Evolutionary conservation across 2,329 filamentous ascomycete species (phyloP), one percentile per base, ranked within the genome.

Genomic region (Xylariaceae sp.): DNA sequence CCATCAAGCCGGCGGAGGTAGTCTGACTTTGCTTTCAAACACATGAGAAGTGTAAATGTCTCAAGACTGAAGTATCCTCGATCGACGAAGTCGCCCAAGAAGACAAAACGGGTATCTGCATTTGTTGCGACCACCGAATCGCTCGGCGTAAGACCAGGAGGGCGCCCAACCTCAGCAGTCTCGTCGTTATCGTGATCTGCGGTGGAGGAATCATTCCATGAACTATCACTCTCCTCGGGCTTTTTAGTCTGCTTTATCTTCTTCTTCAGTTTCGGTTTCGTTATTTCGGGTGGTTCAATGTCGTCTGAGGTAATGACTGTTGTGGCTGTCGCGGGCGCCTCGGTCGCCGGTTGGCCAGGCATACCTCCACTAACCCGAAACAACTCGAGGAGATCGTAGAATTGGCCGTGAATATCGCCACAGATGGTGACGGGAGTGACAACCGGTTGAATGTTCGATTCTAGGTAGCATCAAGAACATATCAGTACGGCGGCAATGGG

Each of bases 371-470:
- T 91, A 39, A 99, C 92, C 50, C 92, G 87, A 74, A 99, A 99
- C 47, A 99, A 84, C 76, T 99, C 94, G 57, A 97, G 84, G 9
- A 99, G 80, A 71, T 99, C 94, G 74, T 99, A 97, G 72, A 97
- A 97, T 74, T 99, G 94, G 65, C 94, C 94, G 73, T 99, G 94
- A 59, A 99, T 97, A 70, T 99, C 94, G 68, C 94, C 94, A 68
- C 94, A 97, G 59, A 99, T 88, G 5, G 94, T 99, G 59, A 99
- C 94, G 6, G 94, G 94, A 0, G 94, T 96, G 50, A 88, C 85
- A 18, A 99, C 92, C n/a, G 94, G 94, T 71, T 97, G 94, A 55
- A 99, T 97, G 71, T 99, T 99, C 61, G 92, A 96, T 75, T 99
- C 94, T 95, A 63, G n/a, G n/a, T n/a, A n/a, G 9, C 47, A 19